Conservation (phyloP, 352 stramenopile genomes). For the Halophytophthora polymorphica region DNA sequence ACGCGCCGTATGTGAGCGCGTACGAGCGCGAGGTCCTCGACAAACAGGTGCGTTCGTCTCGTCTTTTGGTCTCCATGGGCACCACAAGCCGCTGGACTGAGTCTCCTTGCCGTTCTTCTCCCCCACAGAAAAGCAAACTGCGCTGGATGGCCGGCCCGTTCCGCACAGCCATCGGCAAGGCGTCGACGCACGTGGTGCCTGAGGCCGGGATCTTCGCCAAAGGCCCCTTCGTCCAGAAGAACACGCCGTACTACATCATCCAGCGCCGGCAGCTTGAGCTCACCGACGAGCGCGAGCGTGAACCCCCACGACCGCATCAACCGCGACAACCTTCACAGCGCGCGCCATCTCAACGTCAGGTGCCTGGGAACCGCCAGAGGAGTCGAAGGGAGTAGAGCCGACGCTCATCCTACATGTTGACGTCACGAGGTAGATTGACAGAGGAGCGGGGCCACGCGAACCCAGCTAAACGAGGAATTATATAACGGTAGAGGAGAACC, state of each 20-base stretch:
- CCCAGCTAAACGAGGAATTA: too few species aligned
- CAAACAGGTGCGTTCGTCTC: constrained; percentile 31
- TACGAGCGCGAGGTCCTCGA: constrained; percentile 49
- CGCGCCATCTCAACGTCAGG: constrained; percentile 3
- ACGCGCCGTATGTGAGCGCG: constrained; percentile 61
- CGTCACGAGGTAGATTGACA: not conserved
- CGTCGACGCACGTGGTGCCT: constrained; percentile 40
- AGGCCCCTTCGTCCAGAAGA: constrained; percentile 48
- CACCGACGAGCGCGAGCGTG: constrained; percentile 1
- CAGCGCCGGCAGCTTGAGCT: constrained; percentile 44
- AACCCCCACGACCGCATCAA: not conserved
- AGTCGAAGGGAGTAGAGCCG: not conserved
- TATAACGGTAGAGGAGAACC: not conserved
- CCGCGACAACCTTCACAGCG: not conserved
- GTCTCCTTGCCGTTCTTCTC: not conserved
- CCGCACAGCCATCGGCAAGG: constrained; percentile 58
- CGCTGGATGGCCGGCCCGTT: constrained; percentile 74
- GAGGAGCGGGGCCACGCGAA: too few species aligned
- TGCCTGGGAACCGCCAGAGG: constrained; percentile 3
- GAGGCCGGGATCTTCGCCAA: constrained; percentile 58
- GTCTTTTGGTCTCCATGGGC: not conserved
- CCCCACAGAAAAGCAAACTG: constrained; percentile 48
- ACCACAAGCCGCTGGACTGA: not conserved
- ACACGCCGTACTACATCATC: constrained; percentile 55
- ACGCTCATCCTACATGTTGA: constrained; percentile 3